A percentile compares a stretch with the other conserved stretches of the same genome.
Conservation (phyloP, 2,329 filamentous ascomycete species). For the Trichoderma pleuroti region DNA sequence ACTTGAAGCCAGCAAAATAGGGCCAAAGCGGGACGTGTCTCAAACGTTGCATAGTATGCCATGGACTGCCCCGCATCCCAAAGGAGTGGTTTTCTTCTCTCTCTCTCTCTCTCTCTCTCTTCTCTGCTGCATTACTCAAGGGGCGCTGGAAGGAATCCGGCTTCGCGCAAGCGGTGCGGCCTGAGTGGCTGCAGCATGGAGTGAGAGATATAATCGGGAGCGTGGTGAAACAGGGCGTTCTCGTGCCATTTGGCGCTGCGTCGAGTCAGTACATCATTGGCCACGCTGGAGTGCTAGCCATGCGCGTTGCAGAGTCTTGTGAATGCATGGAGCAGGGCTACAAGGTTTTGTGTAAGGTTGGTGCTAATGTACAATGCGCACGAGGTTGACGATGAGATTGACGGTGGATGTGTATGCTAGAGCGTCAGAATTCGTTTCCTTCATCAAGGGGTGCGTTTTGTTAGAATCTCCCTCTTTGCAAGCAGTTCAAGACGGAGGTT, state of each 20-base stretch:
- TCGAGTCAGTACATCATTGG: background rate
- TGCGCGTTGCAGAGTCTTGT: background rate
- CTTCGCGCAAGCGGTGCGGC: background rate
- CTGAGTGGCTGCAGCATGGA: background rate
- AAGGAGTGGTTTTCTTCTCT: background rate
- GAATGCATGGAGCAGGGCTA: background rate
- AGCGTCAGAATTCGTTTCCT: background rate
- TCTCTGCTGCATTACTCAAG: background rate
- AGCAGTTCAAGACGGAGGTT: background rate
- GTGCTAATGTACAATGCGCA: background rate
- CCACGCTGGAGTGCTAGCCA: background rate
- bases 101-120: background rate
- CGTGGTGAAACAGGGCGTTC: slow-evolving; percentile 10
- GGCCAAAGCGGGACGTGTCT: slow-evolving; percentile 1
- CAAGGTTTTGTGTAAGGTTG: background rate
- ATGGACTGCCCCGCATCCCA: background rate
- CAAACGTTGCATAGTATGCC: background rate
- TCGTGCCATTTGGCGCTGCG: background rate
- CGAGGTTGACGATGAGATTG: background rate
- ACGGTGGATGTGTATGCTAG: background rate
- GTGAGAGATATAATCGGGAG: slow-evolving; percentile 12
- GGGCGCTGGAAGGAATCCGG: background rate
- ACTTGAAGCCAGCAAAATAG: background rate
- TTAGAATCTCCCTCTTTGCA: background rate
- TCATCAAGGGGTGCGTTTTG: background rate